These are phyloP conservation scores for Trypanosoma caninum DNA, from an alignment of 208 protist genomes.

Conservation along the genomic window DNA sequence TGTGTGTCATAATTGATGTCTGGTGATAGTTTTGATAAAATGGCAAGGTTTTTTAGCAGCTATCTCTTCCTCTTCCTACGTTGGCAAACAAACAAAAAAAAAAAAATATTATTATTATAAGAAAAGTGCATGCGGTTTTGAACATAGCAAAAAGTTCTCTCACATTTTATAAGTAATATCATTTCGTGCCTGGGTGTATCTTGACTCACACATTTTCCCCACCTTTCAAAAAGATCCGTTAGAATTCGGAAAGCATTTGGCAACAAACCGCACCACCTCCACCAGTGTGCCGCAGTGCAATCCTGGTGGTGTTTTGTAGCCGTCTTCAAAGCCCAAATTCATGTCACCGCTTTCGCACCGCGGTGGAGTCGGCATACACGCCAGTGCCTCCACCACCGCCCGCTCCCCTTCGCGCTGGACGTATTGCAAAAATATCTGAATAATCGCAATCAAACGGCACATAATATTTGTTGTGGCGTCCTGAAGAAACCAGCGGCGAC, in stretches of 20 bases:
- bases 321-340: neutral
- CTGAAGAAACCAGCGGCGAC: constrained; percentile 20
- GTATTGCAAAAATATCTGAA: constrained; percentile 4
- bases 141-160: no score
- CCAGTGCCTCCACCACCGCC: constrained; percentile 5
- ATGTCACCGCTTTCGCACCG: neutral
- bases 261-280: neutral
- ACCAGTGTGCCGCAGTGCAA: constrained; percentile 2
- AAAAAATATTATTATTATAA: no score
- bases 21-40: no score
- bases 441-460: constrained; percentile 14
- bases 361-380: neutral
- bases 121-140: no score
- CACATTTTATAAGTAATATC: no score
- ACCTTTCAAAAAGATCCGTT: neutral
- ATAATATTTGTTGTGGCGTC: constrained; percentile 17
- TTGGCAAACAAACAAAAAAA: no score
- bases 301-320: neutral
- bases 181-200: no score
- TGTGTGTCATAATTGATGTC: constrained; percentile 7
- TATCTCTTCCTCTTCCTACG: neutral
- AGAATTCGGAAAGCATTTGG: constrained; percentile 6
- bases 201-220: no score
- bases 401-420: constrained; percentile 8
- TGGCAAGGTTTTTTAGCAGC: no score